Evolutionary conservation across 768 basidiomycete genomes (phyloP).

Genomic region (Gautieria morchelliformis): DNA sequence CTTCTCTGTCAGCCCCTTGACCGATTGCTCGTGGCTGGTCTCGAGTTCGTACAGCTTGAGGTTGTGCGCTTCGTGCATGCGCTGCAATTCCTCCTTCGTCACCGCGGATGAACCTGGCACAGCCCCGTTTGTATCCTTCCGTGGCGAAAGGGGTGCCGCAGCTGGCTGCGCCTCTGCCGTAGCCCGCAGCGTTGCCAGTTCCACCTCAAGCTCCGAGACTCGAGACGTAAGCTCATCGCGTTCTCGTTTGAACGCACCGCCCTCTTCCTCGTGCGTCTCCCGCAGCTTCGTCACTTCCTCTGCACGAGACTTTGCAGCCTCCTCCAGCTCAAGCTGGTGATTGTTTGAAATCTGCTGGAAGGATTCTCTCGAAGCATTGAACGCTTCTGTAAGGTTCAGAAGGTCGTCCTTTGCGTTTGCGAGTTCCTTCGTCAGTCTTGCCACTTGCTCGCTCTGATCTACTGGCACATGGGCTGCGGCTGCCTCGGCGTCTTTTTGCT

Average conservation of each 20-base stretch:
- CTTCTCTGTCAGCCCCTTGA: constrained; percentile 45
- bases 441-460: constrained; percentile 46
- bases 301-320: constrained; percentile 56
- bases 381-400: constrained; percentile 51
- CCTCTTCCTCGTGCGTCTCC: constrained; percentile 50
- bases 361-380: constrained; percentile 59
- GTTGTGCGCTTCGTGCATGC: constrained; percentile 77
- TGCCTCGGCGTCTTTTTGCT: constrained; percentile 39
- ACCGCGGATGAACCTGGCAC: constrained; percentile 36
- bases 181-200: constrained; percentile 57
- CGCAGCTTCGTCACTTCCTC: constrained; percentile 62
- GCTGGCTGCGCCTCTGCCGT: constrained; percentile 35
- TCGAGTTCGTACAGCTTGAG: constrained; percentile 68
- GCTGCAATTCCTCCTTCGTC: constrained; percentile 68
- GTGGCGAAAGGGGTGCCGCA: constrained; percentile 37
- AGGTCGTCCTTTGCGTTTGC: constrained; percentile 61
- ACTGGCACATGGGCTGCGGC: constrained; percentile 31
- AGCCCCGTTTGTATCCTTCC: constrained; percentile 33
- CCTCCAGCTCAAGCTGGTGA: constrained; percentile 67
- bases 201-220: constrained; percentile 71
- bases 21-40: constrained; percentile 51
- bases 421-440: constrained; percentile 49
- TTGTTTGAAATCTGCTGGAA: constrained; percentile 61
- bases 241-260: constrained; percentile 42
- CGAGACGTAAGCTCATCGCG: constrained; percentile 52